phyloP scores from a whole-genome alignment of 2,329 filamentous ascomycete species.

The Monosporascus cannonballus region DNA sequence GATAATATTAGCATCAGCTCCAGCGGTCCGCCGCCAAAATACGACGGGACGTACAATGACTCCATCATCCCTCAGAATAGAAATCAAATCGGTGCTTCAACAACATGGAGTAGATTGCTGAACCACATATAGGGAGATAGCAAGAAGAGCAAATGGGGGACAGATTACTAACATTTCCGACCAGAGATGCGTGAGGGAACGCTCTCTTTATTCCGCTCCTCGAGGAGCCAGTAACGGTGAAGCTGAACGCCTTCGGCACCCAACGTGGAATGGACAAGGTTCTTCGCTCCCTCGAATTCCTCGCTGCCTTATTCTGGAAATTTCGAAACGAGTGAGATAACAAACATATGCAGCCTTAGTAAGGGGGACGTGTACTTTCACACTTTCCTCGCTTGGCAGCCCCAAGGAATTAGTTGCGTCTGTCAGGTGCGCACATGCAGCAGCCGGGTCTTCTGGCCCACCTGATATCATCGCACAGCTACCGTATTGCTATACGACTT shows the following conservation, averaged over 20 bases:
- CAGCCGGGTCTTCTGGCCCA: not conserved
- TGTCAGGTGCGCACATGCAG: not conserved
- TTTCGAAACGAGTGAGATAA: too few species aligned
- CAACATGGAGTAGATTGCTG: not conserved
- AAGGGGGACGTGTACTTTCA: not conserved
- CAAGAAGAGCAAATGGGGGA: not conserved
- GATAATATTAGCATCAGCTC: constrained; percentile 21
- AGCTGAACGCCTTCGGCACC: not conserved
- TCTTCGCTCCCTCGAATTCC: not conserved
- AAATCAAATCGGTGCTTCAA: not conserved
- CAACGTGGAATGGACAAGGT: not conserved
- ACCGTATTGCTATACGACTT: too few species aligned
- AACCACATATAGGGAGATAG: not conserved
- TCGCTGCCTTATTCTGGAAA: not conserved
- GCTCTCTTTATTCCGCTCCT: not conserved
- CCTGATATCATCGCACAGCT: not conserved
- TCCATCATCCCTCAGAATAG: not conserved
- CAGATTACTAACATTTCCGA: not conserved
- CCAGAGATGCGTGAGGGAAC: not conserved
- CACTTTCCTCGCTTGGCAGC: not conserved
- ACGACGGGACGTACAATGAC: not conserved
- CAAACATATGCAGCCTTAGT: too few species aligned
- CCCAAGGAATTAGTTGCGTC: not conserved
- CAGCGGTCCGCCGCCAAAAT: constrained; percentile 4
- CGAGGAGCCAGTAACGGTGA: not conserved